phyloP scores from a whole-genome alignment of 345 rosid genomes.

The Abelmoschus esculentus region DNA sequence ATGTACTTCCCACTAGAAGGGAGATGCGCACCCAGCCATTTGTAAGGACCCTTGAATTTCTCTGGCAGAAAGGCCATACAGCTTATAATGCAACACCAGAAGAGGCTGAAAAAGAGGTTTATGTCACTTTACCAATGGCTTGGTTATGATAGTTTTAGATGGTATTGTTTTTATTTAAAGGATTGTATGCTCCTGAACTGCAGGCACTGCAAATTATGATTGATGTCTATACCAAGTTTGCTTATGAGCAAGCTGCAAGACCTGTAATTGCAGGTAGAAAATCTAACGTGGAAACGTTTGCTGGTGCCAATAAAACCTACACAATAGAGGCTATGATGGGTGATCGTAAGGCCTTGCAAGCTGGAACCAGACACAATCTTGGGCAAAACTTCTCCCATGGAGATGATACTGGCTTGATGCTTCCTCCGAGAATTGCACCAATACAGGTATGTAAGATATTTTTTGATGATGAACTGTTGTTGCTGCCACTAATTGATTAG shows the following conservation, averaged over 20 bases:
- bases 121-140: constrained; percentile 15
- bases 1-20: constrained; percentile 98
- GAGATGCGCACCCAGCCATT: constrained; percentile 93
- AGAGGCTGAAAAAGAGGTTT: constrained; percentile 92
- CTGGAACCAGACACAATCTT: constrained; percentile 93
- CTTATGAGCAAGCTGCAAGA: constrained; percentile 88
- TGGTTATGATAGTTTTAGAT: not conserved
- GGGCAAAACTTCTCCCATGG: constrained; percentile 96
- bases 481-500: not conserved
- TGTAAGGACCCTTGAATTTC: constrained; percentile 90
- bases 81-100: constrained; percentile 81
- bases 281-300: constrained; percentile 79
- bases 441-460: constrained; percentile 44
- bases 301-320: constrained; percentile 81
- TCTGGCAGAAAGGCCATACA: constrained; percentile 98
- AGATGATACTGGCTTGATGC: constrained; percentile 91
- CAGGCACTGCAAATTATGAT: constrained; percentile 83
- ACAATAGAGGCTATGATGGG: constrained; percentile 99
- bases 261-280: constrained; percentile 91
- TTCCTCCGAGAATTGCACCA: constrained; percentile 88
- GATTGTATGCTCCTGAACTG: constrained; percentile 25
- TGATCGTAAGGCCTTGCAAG: constrained; percentile 85
- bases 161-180: constrained; percentile 12
- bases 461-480: not conserved
- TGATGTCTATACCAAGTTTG: constrained; percentile 76